These are phyloP conservation scores for Neurospora sp. DNA, from an alignment of 2,329 filamentous ascomycete species.

Conservation along the genomic window DNA sequence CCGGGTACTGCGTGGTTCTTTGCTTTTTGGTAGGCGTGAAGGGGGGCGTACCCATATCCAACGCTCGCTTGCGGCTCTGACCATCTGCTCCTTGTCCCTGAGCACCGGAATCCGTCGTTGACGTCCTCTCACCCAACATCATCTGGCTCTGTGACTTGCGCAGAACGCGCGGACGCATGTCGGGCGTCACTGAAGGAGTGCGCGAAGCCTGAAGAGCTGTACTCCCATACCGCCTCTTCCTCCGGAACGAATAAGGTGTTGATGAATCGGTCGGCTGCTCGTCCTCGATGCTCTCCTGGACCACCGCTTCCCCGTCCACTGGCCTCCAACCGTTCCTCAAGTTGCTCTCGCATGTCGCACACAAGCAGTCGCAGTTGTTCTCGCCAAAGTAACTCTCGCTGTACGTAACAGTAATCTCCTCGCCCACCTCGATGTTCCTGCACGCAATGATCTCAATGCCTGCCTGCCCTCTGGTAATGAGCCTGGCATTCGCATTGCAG, in stretches of 20 bases:
- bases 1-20: slow-evolving; percentile 27
- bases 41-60: slow-evolving; percentile 39
- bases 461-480: slow-evolving; percentile 73
- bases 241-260: slow-evolving; percentile 41
- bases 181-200: slow-evolving; percentile 46
- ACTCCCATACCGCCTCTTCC: slow-evolving; percentile 40
- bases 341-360: slow-evolving; percentile 69
- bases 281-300: slow-evolving; percentile 45
- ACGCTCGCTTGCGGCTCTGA: slow-evolving; percentile 30
- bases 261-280: slow-evolving; percentile 8
- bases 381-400: slow-evolving; percentile 94
- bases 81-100: slow-evolving; percentile 9
- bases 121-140: slow-evolving; percentile 24
- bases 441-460: slow-evolving; percentile 87
- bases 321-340: slow-evolving; percentile 75
- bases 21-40: slow-evolving; percentile 43
- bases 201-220: slow-evolving; percentile 34
- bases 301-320: slow-evolving; percentile 33
- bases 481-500: slow-evolving; percentile 80
- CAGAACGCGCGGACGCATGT: slow-evolving; percentile 40
- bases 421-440: slow-evolving; percentile 70
- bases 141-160: slow-evolving; percentile 27
- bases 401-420: slow-evolving; percentile 95
- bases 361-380: slow-evolving; percentile 90
- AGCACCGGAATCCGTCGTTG: slow-evolving; percentile 24